Evolutionary conservation across 352 stramenopile species (phyloP).

Genomic region (Pythium scleroteichum): DNA sequence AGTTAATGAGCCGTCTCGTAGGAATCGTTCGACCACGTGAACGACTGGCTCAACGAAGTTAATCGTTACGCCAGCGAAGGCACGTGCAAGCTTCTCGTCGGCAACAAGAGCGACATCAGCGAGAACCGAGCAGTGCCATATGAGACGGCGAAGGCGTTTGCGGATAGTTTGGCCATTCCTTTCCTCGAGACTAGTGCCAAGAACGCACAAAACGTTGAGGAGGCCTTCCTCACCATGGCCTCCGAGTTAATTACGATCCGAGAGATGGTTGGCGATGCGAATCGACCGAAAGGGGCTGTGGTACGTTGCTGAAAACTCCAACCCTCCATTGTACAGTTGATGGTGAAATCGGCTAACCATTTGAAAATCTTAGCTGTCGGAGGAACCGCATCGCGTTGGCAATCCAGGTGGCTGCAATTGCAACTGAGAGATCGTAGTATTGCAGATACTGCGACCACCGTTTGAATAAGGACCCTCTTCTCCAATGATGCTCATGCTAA

Average conservation of each 20-base stretch:
- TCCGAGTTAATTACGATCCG: conserved; percentile 96
- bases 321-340: too few species aligned
- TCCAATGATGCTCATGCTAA: not conserved
- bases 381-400: conserved; percentile 27
- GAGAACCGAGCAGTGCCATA: conserved; percentile 96
- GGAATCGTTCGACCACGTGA: conserved; percentile 99
- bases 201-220: conserved; percentile 98
- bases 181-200: conserved; percentile 99
- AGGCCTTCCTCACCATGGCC: conserved; percentile 99
- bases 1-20: conserved; percentile 29
- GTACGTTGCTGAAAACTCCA: conserved; percentile 25
- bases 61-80: conserved; percentile 98
- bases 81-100: conserved; percentile 99
- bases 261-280: conserved; percentile 82
- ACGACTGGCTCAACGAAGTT: conserved; percentile 99
- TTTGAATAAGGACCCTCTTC: conserved; percentile 3
- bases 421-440: conserved; percentile 20
- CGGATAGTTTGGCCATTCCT: conserved; percentile 96
- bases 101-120: conserved; percentile 99
- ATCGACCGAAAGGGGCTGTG: conserved; percentile 63
- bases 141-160: conserved; percentile 97
- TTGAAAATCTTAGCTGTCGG: conserved; percentile 33
- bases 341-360: too few species aligned
- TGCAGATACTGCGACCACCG: too few species aligned
- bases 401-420: conserved; percentile 32